Percentiles rank a stretch among this genome's conserved stretches.
phyloP scores from a whole-genome alignment of 192 early-diverging fungal genomes.

The Rhizophagus sp. region DNA sequence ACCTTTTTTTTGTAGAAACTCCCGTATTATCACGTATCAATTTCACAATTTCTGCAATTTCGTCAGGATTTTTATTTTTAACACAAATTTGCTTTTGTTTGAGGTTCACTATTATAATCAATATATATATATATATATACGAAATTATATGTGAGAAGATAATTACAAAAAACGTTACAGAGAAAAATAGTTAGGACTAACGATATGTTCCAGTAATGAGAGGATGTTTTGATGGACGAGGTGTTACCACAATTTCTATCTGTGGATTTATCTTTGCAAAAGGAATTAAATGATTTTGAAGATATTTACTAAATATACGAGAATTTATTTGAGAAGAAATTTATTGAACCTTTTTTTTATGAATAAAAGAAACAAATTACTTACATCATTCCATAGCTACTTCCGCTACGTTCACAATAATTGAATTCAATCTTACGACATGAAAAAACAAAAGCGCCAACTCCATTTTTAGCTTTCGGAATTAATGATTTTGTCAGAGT shows the following conservation, averaged over 20 bases:
- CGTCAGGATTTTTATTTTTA: slow-evolving; percentile 56
- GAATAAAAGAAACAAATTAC: slow-evolving; percentile 7
- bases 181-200: slow-evolving; percentile 36
- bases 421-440: slow-evolving; percentile 79
- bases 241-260: slow-evolving; percentile 76
- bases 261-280: slow-evolving; percentile 75
- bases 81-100: slow-evolving; percentile 67
- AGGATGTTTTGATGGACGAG: slow-evolving; percentile 72
- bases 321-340: not conserved
- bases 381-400: slow-evolving; percentile 74
- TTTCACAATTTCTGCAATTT: slow-evolving; percentile 63
- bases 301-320: slow-evolving; percentile 53
- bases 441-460: slow-evolving; percentile 72
- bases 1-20: slow-evolving; percentile 53
- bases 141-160: not conserved
- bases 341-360: not conserved
- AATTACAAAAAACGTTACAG: not conserved
- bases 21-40: slow-evolving; percentile 69
- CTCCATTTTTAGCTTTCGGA: slow-evolving; percentile 63
- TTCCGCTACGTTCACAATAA: slow-evolving; percentile 82
- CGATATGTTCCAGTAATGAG: slow-evolving; percentile 69
- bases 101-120: slow-evolving; percentile 50
- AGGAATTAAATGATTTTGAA: slow-evolving; percentile 60
- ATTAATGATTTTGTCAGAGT: not conserved
- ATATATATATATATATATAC: not conserved